A percentile compares a stretch with the other conserved stretches of the same genome.
Evolutionary conservation across 768 basidiomycete genomes (phyloP).

Genomic region (Pholiota conissans): DNA sequence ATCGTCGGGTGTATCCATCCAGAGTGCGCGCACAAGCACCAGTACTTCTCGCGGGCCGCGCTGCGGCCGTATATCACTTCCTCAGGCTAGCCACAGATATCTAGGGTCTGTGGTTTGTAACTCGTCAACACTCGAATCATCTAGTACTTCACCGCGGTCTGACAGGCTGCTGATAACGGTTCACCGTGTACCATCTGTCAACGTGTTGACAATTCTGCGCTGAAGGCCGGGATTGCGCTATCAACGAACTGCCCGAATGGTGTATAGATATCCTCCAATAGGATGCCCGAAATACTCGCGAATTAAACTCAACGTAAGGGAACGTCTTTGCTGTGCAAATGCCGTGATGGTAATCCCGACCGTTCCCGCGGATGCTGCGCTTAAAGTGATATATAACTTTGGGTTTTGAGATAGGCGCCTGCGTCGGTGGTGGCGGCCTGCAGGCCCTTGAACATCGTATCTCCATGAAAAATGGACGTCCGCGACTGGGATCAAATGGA

Average conservation of each 20-base stretch:
- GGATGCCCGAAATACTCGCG: background rate
- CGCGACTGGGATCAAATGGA: background rate
- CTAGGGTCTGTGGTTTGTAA: background rate
- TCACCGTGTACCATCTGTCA: background rate
- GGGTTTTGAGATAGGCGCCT: background rate
- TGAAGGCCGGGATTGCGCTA: background rate
- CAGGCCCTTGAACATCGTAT: background rate
- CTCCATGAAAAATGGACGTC: background rate
- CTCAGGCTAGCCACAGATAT: background rate
- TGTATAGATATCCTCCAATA: background rate
- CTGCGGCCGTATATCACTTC: background rate
- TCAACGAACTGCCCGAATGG: background rate
- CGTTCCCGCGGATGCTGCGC: background rate
- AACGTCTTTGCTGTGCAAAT: background rate
- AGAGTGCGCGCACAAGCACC: background rate
- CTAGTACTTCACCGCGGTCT: background rate
- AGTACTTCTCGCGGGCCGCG: background rate
- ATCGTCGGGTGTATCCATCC: background rate
- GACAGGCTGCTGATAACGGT: background rate
- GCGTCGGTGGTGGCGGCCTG: background rate
- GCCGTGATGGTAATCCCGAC: background rate
- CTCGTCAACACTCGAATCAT: background rate
- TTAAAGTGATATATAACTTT: background rate
- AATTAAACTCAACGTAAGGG: background rate
- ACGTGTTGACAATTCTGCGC: background rate